phyloP scores from a whole-genome alignment of 2,329 filamentous ascomycete species.

The Torrubiellomyces zombiae region DNA sequence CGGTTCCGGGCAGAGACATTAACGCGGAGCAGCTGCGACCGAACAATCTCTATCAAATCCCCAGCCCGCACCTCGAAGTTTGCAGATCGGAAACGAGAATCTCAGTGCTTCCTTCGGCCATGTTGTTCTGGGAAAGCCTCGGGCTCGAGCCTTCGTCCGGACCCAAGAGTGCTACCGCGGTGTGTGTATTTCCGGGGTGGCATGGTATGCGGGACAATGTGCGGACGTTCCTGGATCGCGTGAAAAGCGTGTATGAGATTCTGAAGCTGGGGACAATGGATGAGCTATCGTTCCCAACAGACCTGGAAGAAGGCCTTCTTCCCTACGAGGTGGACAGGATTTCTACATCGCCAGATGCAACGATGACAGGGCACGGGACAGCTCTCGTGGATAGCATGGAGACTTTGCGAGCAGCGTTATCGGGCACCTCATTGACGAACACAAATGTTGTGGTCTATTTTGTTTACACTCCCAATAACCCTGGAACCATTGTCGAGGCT shows the following conservation, averaged over 20 bases:
- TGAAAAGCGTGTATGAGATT: constrained; percentile 57
- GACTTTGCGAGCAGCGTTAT: constrained; percentile 28
- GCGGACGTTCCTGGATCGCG: constrained; percentile 46
- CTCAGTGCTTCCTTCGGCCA: constrained; percentile 57
- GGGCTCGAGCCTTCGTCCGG: constrained; percentile 57
- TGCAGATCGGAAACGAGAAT: constrained; percentile 52
- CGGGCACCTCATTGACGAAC: constrained; percentile 22
- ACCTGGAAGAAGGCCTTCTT: constrained; percentile 27
- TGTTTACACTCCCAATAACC: constrained; percentile 49
- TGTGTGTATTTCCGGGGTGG: constrained; percentile 54
- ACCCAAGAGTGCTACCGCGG: constrained; percentile 51
- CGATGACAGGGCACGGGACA: constrained; percentile 25
- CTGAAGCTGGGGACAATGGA: constrained; percentile 54
- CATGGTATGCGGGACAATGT: constrained; percentile 45
- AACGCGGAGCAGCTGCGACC: constrained; percentile 29
- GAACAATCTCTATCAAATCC: constrained; percentile 43
- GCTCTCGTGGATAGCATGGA: constrained; percentile 31
- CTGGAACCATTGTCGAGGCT: constrained; percentile 48
- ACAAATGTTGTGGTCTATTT: constrained; percentile 63
- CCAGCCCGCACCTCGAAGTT: constrained; percentile 54
- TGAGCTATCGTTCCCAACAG: constrained; percentile 24
- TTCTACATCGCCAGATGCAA: constrained; percentile 22
- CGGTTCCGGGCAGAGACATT: constrained; percentile 22
- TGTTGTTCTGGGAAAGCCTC: constrained; percentile 69
- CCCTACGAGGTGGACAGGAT: constrained; percentile 31